phyloP scores from a whole-genome alignment of 228 moss, liverwort and hornwort species.

The Sphagnum magellanicum region DNA sequence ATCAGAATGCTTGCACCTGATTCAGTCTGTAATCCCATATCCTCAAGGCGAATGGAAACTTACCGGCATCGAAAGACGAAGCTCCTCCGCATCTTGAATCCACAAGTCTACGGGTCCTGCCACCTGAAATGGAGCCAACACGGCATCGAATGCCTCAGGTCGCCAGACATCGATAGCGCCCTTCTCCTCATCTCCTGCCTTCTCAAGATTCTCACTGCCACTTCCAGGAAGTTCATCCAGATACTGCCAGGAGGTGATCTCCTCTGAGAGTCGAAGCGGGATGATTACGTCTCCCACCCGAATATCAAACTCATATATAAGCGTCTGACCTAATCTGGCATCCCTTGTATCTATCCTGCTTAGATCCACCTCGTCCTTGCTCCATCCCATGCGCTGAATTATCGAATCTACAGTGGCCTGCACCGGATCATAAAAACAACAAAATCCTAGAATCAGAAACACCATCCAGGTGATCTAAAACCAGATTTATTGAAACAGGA shows the following conservation, averaged over 20 bases:
- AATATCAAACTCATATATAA: constrained; percentile 80
- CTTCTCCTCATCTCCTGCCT: constrained; percentile 13
- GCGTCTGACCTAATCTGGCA: constrained; percentile 81
- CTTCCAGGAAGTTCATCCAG: constrained; percentile 50
- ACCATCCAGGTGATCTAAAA: neutral
- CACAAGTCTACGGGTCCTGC: constrained; percentile 86
- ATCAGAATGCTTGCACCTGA: no score
- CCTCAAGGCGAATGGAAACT: neutral
- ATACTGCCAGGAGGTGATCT: constrained; percentile 72
- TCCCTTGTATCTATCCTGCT: constrained; percentile 69
- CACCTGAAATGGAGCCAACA: constrained; percentile 71
- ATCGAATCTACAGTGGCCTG: constrained; percentile 68
- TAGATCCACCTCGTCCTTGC: constrained; percentile 50
- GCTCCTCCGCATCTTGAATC: constrained; percentile 79
- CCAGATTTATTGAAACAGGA: neutral
- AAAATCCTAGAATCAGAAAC: neutral
- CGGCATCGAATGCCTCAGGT: constrained; percentile 54
- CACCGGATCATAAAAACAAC: neutral
- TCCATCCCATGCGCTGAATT: constrained; percentile 57
- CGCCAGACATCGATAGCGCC: constrained; percentile 43
- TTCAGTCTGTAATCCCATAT: no score
- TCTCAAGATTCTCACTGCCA: constrained; percentile 13
- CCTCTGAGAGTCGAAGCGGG: constrained; percentile 67
- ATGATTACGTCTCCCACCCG: constrained; percentile 54
- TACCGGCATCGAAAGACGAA: constrained; percentile 89